Base-by-base conservation (phyloP, 768 basidiomycete genomes). In the Lactarius psammicola region DNA sequence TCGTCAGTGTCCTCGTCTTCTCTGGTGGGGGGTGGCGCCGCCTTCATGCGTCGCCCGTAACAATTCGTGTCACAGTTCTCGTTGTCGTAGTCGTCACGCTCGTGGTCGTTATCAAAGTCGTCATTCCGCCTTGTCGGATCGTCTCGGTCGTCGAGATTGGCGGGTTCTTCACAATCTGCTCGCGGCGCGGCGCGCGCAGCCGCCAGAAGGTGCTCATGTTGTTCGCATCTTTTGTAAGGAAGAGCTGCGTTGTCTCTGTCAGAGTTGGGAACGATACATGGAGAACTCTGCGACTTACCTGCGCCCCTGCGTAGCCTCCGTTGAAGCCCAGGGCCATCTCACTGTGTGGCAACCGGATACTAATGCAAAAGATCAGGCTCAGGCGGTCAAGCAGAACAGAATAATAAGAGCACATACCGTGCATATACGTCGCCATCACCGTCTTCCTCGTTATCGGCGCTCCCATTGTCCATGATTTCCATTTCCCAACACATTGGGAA, bases 401-500 rank as follows among this genome's bases (percentile, higher is more conserved):
- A 54, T 11, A 11, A 18, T n/a, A n/a, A 17, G 4, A 44, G 7
- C 13, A 62, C 67, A 15, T 33, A 70, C 69, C 69, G 59, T 18
- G 64, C 60, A 26, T 66, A 66, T 30, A 69, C 58, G 33, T 66
- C 69, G 1, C 49, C 64, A 8, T 67, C 44, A 28, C 36, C 64
- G 36, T 63, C 64, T 8, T 70, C 69, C 3, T 26, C 65, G 13
- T 63, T 67, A 8, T 62, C 67, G 3, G 54, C 34, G 49, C 40
- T 62, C 36, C 58, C 62, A 26, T 69, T 58, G 36, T 57, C 61
- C 66, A 67, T 62, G 58, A 69, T 44, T 28, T 70, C 69, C 60
- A 69, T 60, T 38, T 70, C 69, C 69, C 69, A 70, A 13, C 68
- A 66, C 49, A 60, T 62, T 11, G 69, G 69, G 62, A 69, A 70